Evolutionary conservation across 2,329 filamentous ascomycete species (phyloP).

Genomic region (Paecilomyces niveus): DNA sequence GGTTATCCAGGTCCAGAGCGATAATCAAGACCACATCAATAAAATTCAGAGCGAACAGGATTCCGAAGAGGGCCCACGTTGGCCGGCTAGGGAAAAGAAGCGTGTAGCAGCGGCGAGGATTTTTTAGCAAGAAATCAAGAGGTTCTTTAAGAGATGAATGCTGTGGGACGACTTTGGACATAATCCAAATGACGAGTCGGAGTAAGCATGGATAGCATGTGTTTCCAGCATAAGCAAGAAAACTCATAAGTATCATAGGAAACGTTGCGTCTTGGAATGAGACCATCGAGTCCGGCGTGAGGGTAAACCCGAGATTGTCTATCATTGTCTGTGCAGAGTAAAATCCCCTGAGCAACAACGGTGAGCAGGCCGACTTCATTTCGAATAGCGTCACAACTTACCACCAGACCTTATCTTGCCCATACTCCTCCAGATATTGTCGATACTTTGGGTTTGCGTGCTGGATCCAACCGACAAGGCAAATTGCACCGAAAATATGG

Average conservation of each 20-base stretch:
- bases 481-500: constrained; percentile 43
- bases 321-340: constrained; percentile 47
- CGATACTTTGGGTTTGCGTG: constrained; percentile 34
- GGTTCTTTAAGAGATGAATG: constrained; percentile 27
- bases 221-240: constrained; percentile 33
- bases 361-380: neutral
- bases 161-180: constrained; percentile 41
- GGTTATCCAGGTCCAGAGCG: constrained; percentile 46
- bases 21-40: constrained; percentile 52
- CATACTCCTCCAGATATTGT: constrained; percentile 33
- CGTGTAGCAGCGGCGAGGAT: constrained; percentile 57
- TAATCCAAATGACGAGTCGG: constrained; percentile 52
- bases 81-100: constrained; percentile 54
- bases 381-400: constrained; percentile 19
- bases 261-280: constrained; percentile 40
- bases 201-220: constrained; percentile 49
- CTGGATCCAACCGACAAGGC: constrained; percentile 44
- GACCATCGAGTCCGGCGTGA: constrained; percentile 51
- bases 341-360: constrained; percentile 32
- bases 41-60: constrained; percentile 47
- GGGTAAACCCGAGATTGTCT: constrained; percentile 48
- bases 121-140: constrained; percentile 53
- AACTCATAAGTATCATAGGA: constrained; percentile 32
- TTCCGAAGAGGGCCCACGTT: constrained; percentile 51
- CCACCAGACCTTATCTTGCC: constrained; percentile 44